Conservation (phyloP, 2,329 filamentous ascomycete genomes). For the Penicillium sp. region DNA sequence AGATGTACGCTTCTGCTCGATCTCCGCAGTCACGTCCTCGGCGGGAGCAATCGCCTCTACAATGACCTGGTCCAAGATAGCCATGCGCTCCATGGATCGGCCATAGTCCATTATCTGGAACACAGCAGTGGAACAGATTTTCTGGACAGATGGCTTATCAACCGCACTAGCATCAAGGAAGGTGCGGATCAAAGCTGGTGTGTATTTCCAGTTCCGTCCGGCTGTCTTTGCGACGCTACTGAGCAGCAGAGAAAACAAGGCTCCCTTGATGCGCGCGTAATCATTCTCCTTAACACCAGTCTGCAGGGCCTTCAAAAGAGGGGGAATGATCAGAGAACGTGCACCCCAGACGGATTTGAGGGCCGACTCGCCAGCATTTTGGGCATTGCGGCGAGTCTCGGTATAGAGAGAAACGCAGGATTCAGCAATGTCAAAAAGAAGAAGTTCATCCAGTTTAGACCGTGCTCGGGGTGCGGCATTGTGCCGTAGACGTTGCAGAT, state of each 20-base stretch:
- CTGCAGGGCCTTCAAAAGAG: slow-evolving; percentile 76
- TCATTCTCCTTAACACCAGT: slow-evolving; percentile 77
- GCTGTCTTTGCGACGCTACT: slow-evolving; percentile 86
- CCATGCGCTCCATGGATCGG: slow-evolving; percentile 81
- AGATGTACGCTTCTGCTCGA: slow-evolving; percentile 65
- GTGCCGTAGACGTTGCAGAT: slow-evolving; percentile 89
- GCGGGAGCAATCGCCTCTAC: slow-evolving; percentile 71
- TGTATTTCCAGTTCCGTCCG: slow-evolving; percentile 90
- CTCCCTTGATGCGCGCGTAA: slow-evolving; percentile 90
- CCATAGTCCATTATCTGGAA: slow-evolving; percentile 92
- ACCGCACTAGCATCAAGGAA: slow-evolving; percentile 89
- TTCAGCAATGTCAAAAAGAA: slow-evolving; percentile 83
- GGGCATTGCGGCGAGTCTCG: slow-evolving; percentile 91
- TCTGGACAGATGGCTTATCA: slow-evolving; percentile 93
- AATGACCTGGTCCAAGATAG: slow-evolving; percentile 72
- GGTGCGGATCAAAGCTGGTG: slow-evolving; percentile 81
- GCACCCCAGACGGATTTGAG: slow-evolving; percentile 88
- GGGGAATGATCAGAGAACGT: slow-evolving; percentile 83
- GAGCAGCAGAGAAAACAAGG: slow-evolving; percentile 85
- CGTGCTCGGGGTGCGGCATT: slow-evolving; percentile 86
- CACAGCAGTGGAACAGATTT: slow-evolving; percentile 75
- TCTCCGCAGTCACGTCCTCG: slow-evolving; percentile 59
- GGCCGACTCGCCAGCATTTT: slow-evolving; percentile 88
- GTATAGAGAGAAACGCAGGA: slow-evolving; percentile 91
- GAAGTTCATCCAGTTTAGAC: slow-evolving; percentile 81